phyloP scores from a whole-genome alignment of 148 eudicot species.

The Amaranthus hypochondriacus region DNA sequence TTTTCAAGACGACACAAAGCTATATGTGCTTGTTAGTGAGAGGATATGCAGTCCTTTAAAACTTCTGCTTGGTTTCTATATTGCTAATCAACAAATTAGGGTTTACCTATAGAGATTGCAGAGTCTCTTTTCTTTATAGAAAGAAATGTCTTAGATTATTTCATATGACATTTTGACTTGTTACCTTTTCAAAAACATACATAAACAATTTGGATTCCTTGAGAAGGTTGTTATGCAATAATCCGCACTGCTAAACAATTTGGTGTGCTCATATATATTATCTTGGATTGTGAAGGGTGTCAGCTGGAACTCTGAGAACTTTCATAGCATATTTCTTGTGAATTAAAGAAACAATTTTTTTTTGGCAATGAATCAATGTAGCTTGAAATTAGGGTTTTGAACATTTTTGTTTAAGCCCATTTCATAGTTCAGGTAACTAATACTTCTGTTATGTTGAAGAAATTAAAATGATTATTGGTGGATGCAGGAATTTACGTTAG shows the following conservation, averaged over 20 bases:
- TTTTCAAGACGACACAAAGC: background rate
- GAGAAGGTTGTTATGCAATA: background rate
- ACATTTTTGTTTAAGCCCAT: background rate
- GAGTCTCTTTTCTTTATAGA: background rate
- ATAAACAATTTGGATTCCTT: background rate
- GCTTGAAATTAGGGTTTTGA: background rate
- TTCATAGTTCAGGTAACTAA: background rate
- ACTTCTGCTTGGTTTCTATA: background rate
- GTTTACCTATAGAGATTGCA: background rate
- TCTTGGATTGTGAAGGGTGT: background rate
- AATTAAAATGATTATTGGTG: background rate
- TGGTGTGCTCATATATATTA: background rate
- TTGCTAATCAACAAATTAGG: background rate
- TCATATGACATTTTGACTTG: background rate
- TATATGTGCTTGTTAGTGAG: background rate
- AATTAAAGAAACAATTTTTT: background rate
- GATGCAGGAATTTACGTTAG: slow-evolving; percentile 80
- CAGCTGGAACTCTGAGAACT: background rate
- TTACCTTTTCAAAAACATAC: background rate
- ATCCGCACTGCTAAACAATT: no score
- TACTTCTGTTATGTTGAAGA: background rate
- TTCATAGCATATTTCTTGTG: background rate
- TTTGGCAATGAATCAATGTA: background rate
- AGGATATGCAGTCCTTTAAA: background rate
- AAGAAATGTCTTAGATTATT: background rate